Evolutionary conservation across 108 stramenopile species (phyloP), one percentile per base, ranked within the genome.

Genomic region (Cyclotella kingstonii): DNA sequence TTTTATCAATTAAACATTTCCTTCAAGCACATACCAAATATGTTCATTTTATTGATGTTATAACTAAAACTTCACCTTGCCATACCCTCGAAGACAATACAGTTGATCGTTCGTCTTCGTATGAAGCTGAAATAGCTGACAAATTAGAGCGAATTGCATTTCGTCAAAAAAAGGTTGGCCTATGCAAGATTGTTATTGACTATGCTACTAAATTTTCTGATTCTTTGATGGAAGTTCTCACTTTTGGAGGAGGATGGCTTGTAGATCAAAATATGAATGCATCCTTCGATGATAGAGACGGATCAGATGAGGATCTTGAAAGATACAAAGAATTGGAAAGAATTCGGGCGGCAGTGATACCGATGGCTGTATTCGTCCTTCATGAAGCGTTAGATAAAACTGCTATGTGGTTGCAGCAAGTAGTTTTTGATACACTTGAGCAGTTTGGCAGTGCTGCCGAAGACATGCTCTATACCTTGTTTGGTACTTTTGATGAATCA

Each of bases 201-300:
- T 73, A 77, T 45, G 82, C 90, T 25, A 68, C 58, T 33, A 54
- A 62, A 17, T 86, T 81, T 4, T 71, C 69, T 17, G 60, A 68
- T 18, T 66, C 70, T 39, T 63, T 86, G 53, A 44, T 70, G 42
- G 57, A 49, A 18, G 90, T 91, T 41, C 69, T 91, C 27, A 58
- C 74, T 10, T 61, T 79, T 61, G 73, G 60, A 0, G 86, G 90
- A 66, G 90, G 90, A 6, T 91, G 85, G 86, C 70, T 90, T 22
- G 49, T 68, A 11, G 78, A 84, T 17, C 47, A 70, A 66, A 12
- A 22, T 26, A 12, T 39, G 44, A 17, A 42, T 60, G 39, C 60
- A 57, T 39, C 48, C 36, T 7, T 77, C 45, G 17, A 54, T 50
- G 43, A 59, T 28, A 11, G 38, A 59, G 42, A 55, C 55, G 8